Evolutionary conservation across 805 yeast genomes (phyloP).

Genomic region (Candida boleticola): DNA sequence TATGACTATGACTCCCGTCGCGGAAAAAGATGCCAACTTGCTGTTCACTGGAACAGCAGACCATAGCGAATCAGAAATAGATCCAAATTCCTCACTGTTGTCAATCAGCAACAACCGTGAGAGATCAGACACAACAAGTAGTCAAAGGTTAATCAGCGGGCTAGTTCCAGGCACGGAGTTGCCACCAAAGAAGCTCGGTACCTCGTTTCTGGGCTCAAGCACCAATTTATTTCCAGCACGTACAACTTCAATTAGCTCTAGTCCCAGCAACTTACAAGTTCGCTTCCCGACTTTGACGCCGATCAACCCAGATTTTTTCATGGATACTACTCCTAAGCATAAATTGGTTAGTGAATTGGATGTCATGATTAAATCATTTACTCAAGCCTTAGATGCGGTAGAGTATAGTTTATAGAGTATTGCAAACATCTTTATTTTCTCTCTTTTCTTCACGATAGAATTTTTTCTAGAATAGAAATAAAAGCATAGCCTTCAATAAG

Average conservation of each 20-base stretch:
- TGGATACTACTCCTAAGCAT: slow-evolving; percentile 34
- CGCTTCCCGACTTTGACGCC: slow-evolving; percentile 38
- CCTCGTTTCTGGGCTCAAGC: slow-evolving; percentile 4
- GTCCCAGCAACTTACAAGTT: slow-evolving; percentile 1
- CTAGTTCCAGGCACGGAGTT: not conserved
- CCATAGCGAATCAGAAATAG: slow-evolving; percentile 8
- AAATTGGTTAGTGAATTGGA: slow-evolving; percentile 38
- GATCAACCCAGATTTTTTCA: slow-evolving; percentile 35
- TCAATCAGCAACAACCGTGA: slow-evolving; percentile 6
- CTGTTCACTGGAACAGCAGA: slow-evolving; percentile 5
- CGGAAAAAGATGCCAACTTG: slow-evolving; percentile 47
- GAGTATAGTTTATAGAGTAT: slow-evolving; percentile 25
- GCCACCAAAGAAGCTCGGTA: slow-evolving; percentile 13
- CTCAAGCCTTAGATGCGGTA: slow-evolving; percentile 40
- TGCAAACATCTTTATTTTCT: too few species aligned
- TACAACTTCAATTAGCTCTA: slow-evolving; percentile 3
- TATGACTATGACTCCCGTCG: slow-evolving; percentile 76
- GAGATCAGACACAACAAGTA: slow-evolving; percentile 1
- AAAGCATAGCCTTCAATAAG: too few species aligned
- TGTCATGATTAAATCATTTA: slow-evolving; percentile 34
- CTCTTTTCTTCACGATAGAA: too few species aligned
- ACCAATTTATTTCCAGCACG: slow-evolving; percentile 5
- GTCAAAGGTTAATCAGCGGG: not conserved
- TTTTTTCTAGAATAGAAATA: too few species aligned
- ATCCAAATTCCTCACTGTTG: slow-evolving; percentile 8